phyloP scores from a whole-genome alignment of 2,329 filamentous ascomycete species.

The Cordyceps javanica region DNA sequence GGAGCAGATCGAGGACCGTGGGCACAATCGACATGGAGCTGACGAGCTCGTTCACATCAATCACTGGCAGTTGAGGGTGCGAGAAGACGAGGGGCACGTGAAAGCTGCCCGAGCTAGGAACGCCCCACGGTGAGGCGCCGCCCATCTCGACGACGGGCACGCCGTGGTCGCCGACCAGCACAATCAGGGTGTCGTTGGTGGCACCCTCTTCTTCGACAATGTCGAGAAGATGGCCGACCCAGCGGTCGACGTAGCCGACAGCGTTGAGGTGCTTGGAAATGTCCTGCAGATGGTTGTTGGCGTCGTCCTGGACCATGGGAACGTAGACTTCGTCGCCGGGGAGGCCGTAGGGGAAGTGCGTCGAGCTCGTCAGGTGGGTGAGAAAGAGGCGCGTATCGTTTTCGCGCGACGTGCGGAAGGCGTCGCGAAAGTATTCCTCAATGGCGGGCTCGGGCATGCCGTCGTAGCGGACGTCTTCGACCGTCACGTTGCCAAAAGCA shows the following conservation, averaged over 20 bases:
- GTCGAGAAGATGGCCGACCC: constrained; percentile 26
- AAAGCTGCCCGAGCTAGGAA: constrained; percentile 26
- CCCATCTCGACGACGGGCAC: constrained; percentile 27
- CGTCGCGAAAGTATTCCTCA: constrained; percentile 29
- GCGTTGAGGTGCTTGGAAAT: constrained; percentile 30
- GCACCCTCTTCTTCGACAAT: constrained; percentile 26
- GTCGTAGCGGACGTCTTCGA: constrained; percentile 29
- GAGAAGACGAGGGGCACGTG: constrained; percentile 27
- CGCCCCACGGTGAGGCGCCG: constrained; percentile 25
- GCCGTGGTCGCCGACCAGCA: constrained; percentile 29
- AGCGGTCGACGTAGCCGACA: constrained; percentile 26
- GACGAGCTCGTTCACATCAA: constrained; percentile 26
- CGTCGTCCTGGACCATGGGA: constrained; percentile 16
- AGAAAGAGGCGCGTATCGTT: constrained; percentile 27
- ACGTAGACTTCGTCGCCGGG: constrained; percentile 24
- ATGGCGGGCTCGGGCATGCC: constrained; percentile 26
- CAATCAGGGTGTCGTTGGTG: constrained; percentile 27
- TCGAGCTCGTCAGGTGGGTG: constrained; percentile 30
- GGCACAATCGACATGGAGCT: constrained; percentile 27
- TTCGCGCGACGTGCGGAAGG: constrained; percentile 23
- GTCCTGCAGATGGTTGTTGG: constrained; percentile 22
- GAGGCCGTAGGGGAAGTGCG: constrained; percentile 27
- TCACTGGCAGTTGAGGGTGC: constrained; percentile 26
- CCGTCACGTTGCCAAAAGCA: constrained; percentile 23
- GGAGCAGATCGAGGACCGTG: constrained; percentile 28